Conservation (phyloP, 768 basidiomycete genomes). For the Rhodosporidiobolus odoratus region DNA sequence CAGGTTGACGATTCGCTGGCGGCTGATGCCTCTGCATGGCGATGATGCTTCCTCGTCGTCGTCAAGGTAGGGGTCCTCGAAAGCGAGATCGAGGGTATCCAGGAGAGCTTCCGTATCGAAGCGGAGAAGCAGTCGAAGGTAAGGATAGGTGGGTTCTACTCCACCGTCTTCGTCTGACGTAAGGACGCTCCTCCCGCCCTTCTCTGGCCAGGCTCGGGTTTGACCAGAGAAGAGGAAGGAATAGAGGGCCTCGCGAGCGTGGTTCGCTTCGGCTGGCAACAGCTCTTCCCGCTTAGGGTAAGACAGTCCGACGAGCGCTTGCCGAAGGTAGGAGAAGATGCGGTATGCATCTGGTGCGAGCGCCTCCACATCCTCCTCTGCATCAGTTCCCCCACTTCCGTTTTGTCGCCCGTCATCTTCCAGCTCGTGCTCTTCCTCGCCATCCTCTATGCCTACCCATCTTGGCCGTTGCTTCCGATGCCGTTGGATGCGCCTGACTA, state of each 20-base stretch:
- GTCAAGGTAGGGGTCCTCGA: constrained; percentile 87
- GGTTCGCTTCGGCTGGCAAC: constrained; percentile 58
- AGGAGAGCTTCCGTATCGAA: constrained; percentile 93
- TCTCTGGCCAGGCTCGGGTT: constrained; percentile 69
- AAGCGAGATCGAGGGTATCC: constrained; percentile 86
- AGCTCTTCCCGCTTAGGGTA: constrained; percentile 80
- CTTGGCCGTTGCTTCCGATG: constrained; percentile 48
- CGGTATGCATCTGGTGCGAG: constrained; percentile 76
- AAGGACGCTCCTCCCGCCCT: constrained; percentile 64
- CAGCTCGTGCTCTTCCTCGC: neutral
- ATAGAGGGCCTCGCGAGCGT: constrained; percentile 71
- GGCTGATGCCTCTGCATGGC: constrained; percentile 39
- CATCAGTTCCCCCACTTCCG: constrained; percentile 9
- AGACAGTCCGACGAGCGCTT: constrained; percentile 70
- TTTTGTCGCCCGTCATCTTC: neutral
- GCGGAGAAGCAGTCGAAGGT: constrained; percentile 70
- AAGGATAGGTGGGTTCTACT: constrained; percentile 80
- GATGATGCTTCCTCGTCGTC: constrained; percentile 45
- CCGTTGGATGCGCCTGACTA: constrained; percentile 65
- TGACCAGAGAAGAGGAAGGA: constrained; percentile 76
- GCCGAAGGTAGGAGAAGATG: constrained; percentile 79
- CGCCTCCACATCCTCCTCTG: constrained; percentile 52
- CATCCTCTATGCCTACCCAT: constrained; percentile 31
- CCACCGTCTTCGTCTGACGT: constrained; percentile 70
- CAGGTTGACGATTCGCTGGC: constrained; percentile 75